Evolutionary conservation across 441 rosid genomes (phyloP), one percentile per base, ranked within the genome.

Genomic region (Erodium chrysanthum): DNA sequence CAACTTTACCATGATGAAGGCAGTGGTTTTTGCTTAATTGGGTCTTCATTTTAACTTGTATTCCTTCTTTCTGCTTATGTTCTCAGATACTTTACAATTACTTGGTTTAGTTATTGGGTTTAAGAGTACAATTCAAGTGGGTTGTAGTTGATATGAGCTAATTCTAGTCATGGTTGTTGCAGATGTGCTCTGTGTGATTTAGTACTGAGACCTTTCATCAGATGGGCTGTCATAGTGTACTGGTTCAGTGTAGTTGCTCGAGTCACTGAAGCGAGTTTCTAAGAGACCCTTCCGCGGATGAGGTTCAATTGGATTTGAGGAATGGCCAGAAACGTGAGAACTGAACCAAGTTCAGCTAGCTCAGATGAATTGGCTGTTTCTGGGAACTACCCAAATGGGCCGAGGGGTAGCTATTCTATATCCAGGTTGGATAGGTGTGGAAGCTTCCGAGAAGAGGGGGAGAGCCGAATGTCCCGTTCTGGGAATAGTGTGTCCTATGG

Each of bases 361-460:
- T 69, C 78, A 0, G 87, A 85, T 20, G 84, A 85, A 60, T 67
- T 73, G 68, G 71, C 80, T 61, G 76, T 80, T 70, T n/a, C 78
- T 3, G 84, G 84, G 65, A 78, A n/a, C 78, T 77, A 75, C 72
- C 27, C 76, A 20, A 84, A 84, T 79, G 88, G 84, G 68, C 83
- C 75, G 73, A 79, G 80, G 70, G 82, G 82, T 27, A 81, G 40
- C 66, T 79, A 76, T 67, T 64, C 77, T 22, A 56, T 64, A 63
- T 73, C 80, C 40, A 76, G 72, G 71, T 66, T 86, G 74, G 88
- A 78, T 69, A 79, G 88, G 77, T 79, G 86, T 65, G 83, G 87
- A 73, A 82, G 87, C 76, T 82, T 83, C 66, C 76, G 82, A 52
- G 89, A 83, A 69, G 75, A 81, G 17, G 63, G 74, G 17, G 84